Base-by-base conservation (phyloP, 140 eudicot genomes). In the Ambrosia hybrid region DNA sequence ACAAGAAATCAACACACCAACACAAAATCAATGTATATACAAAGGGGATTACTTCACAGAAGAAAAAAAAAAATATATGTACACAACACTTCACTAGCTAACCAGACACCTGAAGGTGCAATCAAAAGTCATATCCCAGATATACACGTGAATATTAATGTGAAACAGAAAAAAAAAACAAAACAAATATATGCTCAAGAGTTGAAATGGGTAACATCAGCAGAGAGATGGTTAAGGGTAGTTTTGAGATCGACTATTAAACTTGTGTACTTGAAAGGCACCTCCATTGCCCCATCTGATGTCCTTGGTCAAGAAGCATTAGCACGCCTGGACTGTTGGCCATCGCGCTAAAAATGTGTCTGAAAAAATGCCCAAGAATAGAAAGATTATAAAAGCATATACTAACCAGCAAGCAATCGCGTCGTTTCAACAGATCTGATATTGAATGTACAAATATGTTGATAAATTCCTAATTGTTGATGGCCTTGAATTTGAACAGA, bases 341-440 rank as follows among this genome's bases (percentile, higher is more conserved):
- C 51, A 95, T 64, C 49, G 79, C 61, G 36, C 87, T 91, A 74
- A 73, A 89, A 78, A 76, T 85, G 80, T 92, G 89, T 87, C 98
- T 92, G 73, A 41, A 71, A 17, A 57, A 9, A 9, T 2, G 39
- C 38, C 15, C 1, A 48, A 10, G 9, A 48, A 48, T 8, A 48
- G n/a, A 10, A 48, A 10, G 53, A 9, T 48, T 48, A 48, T 48
- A 10, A 46, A 8, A 21, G 30, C 30, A 21, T 21, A n/a, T n/a
- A n/a, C n/a, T 21, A 21, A 21, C 30, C 30, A 21, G 30, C 30
- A 21, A 21, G 30, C 30, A 21, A 21, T 21, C 30, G 30, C 30
- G 30, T 21, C 30, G 30, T 21, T 21, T 21, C 30, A 21, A 0
- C 30, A 21, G 30, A 21, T 21, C 1, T 21, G 30, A 21, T 21